Evolutionary conservation across 2,329 filamentous ascomycete genomes (phyloP).

Genomic region (Grosmannia huntii): DNA sequence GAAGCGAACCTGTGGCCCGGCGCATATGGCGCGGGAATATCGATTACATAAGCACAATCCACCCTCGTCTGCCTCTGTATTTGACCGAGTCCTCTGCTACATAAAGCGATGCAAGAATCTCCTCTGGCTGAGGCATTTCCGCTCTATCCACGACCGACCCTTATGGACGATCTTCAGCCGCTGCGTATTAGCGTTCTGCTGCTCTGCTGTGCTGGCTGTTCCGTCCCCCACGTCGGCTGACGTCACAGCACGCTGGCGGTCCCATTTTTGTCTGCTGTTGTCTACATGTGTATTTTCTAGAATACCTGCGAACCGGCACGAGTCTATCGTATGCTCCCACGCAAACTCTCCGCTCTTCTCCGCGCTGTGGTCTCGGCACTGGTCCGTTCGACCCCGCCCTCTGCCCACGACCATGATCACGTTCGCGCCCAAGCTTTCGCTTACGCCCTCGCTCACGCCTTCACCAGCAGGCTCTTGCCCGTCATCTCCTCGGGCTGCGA

Average conservation of each 20-base stretch:
- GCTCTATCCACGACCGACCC: background rate
- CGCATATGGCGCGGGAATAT: background rate
- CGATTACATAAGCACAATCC: background rate
- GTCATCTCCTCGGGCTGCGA: conserved; percentile 88
- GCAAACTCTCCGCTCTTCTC: no score
- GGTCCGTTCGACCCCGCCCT: no score
- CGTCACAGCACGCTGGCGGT: background rate
- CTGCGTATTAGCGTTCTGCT: background rate
- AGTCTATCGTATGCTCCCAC: background rate
- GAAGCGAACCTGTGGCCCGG: no score
- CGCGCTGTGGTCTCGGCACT: no score
- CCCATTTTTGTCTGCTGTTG: background rate
- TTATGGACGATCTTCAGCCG: background rate
- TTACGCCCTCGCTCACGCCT: conserved; percentile 33
- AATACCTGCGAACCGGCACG: background rate
- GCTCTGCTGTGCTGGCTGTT: background rate
- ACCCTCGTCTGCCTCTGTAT: no score
- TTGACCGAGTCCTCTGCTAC: no score
- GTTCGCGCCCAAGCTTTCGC: no score
- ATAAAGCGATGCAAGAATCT: no score
- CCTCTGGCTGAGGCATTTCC: no score
- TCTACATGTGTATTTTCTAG: background rate
- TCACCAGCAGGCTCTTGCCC: conserved; percentile 70
- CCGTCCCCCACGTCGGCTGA: background rate
- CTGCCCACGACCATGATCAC: no score